phyloP scores from a whole-genome alignment of 805 yeast species.

The Ogataea pini region DNA sequence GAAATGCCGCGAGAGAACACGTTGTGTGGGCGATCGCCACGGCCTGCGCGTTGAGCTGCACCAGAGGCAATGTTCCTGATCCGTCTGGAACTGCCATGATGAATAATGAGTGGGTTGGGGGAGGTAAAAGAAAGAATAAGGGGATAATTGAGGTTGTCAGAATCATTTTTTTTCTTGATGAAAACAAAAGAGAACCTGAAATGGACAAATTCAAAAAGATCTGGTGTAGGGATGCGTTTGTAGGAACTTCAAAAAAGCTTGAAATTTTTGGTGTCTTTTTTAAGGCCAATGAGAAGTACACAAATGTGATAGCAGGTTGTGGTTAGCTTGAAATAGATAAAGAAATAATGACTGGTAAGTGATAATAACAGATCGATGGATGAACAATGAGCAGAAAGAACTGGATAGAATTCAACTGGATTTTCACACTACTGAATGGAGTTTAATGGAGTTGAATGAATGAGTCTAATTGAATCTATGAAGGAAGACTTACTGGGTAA shows the following conservation, averaged over 20 bases:
- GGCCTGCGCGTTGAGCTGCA: constrained; percentile 57
- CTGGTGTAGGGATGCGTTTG: background rate
- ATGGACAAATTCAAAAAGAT: background rate
- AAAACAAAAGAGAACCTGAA: constrained; percentile 2
- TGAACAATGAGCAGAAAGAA: background rate
- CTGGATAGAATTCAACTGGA: background rate
- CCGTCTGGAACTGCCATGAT: constrained; percentile 15
- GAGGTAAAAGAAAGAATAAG: background rate
- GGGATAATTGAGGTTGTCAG: background rate
- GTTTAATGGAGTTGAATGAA: too few species aligned
- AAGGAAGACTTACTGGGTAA: too few species aligned
- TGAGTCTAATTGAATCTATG: too few species aligned
- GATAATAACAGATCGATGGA: too few species aligned
- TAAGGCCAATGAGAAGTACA: background rate
- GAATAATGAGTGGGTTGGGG: background rate
- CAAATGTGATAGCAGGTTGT: too few species aligned
- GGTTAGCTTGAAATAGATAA: background rate
- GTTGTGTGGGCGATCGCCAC: constrained; percentile 73
- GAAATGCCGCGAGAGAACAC: constrained; percentile 72
- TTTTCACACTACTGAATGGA: too few species aligned
- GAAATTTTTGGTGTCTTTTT: background rate
- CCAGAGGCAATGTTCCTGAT: constrained; percentile 19
- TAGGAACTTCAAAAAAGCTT: too few species aligned
- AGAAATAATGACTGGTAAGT: constrained; percentile 1
- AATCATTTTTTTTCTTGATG: constrained; percentile 1